phyloP scores from a whole-genome alignment of 1,284 basidiomycete genomes.

The Leccinum griseonigrum region DNA sequence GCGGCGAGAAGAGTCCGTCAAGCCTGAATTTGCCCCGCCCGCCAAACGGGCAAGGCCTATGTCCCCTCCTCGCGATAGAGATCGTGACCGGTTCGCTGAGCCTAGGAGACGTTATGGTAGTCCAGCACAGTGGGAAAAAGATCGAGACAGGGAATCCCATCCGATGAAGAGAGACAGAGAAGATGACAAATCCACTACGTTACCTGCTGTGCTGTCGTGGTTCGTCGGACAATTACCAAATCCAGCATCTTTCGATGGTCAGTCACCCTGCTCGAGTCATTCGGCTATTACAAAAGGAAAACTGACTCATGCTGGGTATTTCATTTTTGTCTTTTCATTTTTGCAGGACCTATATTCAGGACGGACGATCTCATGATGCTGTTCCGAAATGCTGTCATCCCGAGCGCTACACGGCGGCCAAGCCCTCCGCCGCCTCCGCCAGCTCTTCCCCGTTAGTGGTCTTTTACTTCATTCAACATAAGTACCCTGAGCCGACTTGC shows the following conservation, averaged over 20 bases:
- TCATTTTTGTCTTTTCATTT: slow-evolving; percentile 11
- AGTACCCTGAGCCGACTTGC: slow-evolving; percentile 16
- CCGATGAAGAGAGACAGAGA: slow-evolving; percentile 44
- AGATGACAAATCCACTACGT: slow-evolving; percentile 49
- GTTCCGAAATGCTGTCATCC: slow-evolving; percentile 74
- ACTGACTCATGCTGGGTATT: slow-evolving; percentile 16
- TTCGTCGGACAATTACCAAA: slow-evolving; percentile 80
- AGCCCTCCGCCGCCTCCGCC: slow-evolving; percentile 47
- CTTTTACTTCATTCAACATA: background rate
- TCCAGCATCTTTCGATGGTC: slow-evolving; percentile 77
- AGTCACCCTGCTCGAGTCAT: slow-evolving; percentile 29
- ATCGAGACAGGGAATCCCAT: slow-evolving; percentile 43
- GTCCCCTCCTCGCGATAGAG: slow-evolving; percentile 52
- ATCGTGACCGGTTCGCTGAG: slow-evolving; percentile 47
- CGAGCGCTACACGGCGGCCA: slow-evolving; percentile 48
- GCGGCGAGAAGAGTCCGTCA: slow-evolving; percentile 42
- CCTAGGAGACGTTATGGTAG: slow-evolving; percentile 46
- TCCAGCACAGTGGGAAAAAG: slow-evolving; percentile 47
- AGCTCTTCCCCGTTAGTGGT: slow-evolving; percentile 16
- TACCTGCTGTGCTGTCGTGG: slow-evolving; percentile 76
- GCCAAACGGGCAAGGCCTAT: slow-evolving; percentile 52
- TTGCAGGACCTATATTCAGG: slow-evolving; percentile 78
- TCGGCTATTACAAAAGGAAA: slow-evolving; percentile 15
- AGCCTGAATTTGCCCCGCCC: slow-evolving; percentile 44
- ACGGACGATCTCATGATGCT: slow-evolving; percentile 84